A percentile compares a stretch with the other conserved stretches of the same genome.
These are phyloP conservation scores for Mortierella polycephala DNA, from an alignment of 371 early-diverging fungal species.

Conservation along the genomic window DNA sequence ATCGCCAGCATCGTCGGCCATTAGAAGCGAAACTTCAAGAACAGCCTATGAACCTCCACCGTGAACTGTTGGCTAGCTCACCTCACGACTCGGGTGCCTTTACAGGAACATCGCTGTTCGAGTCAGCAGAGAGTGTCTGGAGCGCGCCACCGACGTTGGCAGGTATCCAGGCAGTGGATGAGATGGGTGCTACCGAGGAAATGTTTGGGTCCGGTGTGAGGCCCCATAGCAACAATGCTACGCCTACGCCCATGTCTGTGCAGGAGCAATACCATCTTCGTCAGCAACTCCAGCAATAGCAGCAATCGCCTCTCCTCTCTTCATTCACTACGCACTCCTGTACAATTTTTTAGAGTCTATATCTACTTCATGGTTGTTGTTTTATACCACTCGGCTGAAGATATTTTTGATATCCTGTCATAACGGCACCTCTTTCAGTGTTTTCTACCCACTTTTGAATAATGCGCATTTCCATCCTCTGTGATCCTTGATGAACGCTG, in stretches of 20 bases:
- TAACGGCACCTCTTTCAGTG: no score
- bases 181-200: background rate
- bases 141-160: slow-evolving; percentile 36
- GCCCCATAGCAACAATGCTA: slow-evolving; percentile 40
- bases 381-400: no score
- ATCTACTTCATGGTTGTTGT: no score
- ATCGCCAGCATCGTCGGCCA: slow-evolving; percentile 14
- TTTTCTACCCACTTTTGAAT: no score
- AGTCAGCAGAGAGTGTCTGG: slow-evolving; percentile 52
- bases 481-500: background rate
- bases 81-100: slow-evolving; percentile 46
- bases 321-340: slow-evolving; percentile 7
- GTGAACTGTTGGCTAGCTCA: slow-evolving; percentile 40
- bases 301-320: background rate
- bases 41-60: slow-evolving; percentile 30
- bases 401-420: no score
- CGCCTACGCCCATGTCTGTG: slow-evolving; percentile 45
- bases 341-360: background rate
- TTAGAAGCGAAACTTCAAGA: slow-evolving; percentile 10
- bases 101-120: slow-evolving; percentile 37
- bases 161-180: slow-evolving; percentile 8
- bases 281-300: slow-evolving; percentile 16
- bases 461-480: no score
- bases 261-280: slow-evolving; percentile 38
- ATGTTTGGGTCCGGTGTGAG: background rate